Evolutionary conservation across 1,284 basidiomycete genomes (phyloP).

Genomic region (Tylopilus sp.): DNA sequence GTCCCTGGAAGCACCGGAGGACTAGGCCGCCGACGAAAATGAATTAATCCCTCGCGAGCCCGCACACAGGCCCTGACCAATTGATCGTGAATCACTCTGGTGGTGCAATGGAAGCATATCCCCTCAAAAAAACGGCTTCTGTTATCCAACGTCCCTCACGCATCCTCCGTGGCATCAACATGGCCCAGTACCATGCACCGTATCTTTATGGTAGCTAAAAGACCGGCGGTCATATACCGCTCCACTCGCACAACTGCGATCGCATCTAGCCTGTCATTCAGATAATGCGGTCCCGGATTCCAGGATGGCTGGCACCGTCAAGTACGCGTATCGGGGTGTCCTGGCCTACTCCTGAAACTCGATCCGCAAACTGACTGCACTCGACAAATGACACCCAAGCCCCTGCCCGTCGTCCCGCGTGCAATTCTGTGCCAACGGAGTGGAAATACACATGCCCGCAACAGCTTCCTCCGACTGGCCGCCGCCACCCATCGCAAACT

Average conservation of each 20-base stretch:
- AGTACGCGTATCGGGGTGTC: neutral
- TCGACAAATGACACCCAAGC: neutral
- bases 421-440: neutral
- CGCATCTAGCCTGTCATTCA: neutral
- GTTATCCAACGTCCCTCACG: neutral
- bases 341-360: neutral
- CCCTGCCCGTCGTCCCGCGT: neutral
- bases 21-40: slow-evolving; percentile 1
- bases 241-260: neutral
- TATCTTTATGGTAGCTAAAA: slow-evolving; percentile 3
- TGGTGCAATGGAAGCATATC: slow-evolving; percentile 3
- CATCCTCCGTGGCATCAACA: neutral
- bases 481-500: slow-evolving; percentile 1
- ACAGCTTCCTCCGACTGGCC: slow-evolving; percentile 4
- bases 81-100: slow-evolving; percentile 22
- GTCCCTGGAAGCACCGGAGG: slow-evolving; percentile 5
- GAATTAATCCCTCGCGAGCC: slow-evolving; percentile 5
- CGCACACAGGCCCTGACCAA: slow-evolving; percentile 5
- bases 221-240: neutral
- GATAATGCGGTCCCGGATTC: neutral
- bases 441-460: slow-evolving; percentile 10
- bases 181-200: neutral
- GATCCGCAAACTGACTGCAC: neutral
- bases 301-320: neutral
- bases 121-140: slow-evolving; percentile 6